phyloP scores from a whole-genome alignment of 176 grass and related monocot species.

The Microstegium vimineum region DNA sequence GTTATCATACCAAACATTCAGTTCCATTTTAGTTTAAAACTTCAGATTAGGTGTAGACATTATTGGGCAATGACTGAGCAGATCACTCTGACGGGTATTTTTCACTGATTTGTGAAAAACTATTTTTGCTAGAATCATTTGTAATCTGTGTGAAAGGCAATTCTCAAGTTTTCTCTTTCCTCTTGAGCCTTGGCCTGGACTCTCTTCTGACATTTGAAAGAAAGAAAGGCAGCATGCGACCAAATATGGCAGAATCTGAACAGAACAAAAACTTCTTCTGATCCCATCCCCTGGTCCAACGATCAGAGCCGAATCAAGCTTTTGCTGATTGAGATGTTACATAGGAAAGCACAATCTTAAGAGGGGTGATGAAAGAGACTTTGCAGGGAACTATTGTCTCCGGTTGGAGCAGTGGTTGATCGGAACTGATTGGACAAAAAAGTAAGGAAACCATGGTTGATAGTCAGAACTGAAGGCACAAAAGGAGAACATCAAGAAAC shows the following conservation, averaged over 20 bases:
- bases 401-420: background rate
- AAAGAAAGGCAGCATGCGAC: background rate
- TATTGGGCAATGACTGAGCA: background rate
- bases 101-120: background rate
- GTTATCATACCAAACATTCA: background rate
- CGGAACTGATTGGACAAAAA: background rate
- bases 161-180: background rate
- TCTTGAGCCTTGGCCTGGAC: too few species aligned
- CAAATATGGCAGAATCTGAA: background rate
- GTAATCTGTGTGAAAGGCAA: background rate
- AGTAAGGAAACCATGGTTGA: background rate
- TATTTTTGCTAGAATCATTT: background rate
- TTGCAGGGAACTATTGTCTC: background rate
- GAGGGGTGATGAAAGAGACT: background rate
- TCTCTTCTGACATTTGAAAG: background rate
- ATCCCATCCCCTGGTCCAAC: background rate
- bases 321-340: slow-evolving; percentile 26
- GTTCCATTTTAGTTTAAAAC: background rate
- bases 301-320: background rate
- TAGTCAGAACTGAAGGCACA: background rate
- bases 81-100: background rate
- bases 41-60: background rate
- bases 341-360: background rate
- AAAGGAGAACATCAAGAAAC: background rate
- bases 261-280: background rate